phyloP scores from a whole-genome alignment of 2,329 filamentous ascomycete species.

The Cercospora beticola region DNA sequence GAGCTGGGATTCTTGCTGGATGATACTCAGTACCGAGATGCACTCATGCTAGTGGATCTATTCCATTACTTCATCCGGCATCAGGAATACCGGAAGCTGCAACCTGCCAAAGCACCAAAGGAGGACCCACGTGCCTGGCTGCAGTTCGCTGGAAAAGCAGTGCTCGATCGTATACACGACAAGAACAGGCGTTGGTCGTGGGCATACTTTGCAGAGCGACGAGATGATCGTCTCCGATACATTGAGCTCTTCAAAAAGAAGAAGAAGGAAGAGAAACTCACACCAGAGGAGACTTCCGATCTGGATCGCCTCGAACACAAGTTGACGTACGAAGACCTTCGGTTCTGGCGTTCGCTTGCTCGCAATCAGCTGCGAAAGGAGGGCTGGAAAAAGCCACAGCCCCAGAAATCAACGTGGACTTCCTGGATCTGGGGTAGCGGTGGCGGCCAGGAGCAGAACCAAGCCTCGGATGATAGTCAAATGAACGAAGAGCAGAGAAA shows the following conservation, averaged over 20 bases:
- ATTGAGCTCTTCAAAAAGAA: constrained; percentile 96
- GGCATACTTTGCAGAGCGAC: constrained; percentile 89
- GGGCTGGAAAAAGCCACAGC: constrained; percentile 72
- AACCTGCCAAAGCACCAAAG: constrained; percentile 81
- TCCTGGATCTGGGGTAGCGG: constrained; percentile 84
- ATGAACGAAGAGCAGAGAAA: constrained; percentile 96
- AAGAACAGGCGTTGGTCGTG: constrained; percentile 91
- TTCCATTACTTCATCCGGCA: constrained; percentile 99
- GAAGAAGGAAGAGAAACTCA: constrained; percentile 66
- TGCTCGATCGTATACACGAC: constrained; percentile 92
- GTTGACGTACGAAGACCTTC: constrained; percentile 87
- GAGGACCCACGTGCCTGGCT: constrained; percentile 93
- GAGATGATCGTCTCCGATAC: constrained; percentile 84
- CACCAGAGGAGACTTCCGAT: constrained; percentile 68
- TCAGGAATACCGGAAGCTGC: constrained; percentile 91
- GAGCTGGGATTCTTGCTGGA: constrained; percentile 98
- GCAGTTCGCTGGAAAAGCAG: constrained; percentile 82
- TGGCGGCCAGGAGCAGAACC: constrained; percentile 51
- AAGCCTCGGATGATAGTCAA: constrained; percentile 72
- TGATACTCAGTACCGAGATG: constrained; percentile 95
- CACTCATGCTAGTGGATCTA: constrained; percentile 94
- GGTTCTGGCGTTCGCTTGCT: constrained; percentile 94
- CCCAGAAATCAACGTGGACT: constrained; percentile 77
- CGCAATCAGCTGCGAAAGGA: constrained; percentile 95
- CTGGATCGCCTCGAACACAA: constrained; percentile 80